Conservation (phyloP, 2,329 filamentous ascomycete species). For the Monilinia fructigena region DNA sequence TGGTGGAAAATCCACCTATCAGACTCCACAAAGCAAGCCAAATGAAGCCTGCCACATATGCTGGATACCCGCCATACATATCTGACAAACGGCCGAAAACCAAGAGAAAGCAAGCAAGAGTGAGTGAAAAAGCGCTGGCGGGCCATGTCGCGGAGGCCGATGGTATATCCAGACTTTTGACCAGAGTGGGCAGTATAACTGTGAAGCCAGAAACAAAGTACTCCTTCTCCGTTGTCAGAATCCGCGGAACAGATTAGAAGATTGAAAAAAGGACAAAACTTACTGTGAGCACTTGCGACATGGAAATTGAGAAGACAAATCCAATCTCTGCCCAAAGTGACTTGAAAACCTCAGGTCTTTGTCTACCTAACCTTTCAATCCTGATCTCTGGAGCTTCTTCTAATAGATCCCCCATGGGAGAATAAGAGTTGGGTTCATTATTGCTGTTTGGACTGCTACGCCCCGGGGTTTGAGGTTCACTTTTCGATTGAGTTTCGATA, state of each 20-base stretch:
- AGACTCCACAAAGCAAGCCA: slow-evolving; percentile 71
- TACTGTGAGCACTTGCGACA: slow-evolving; percentile 57
- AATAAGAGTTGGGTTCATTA: neutral
- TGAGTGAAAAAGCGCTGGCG: slow-evolving; percentile 58
- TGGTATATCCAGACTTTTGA: slow-evolving; percentile 62
- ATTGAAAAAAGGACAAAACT: slow-evolving; percentile 25
- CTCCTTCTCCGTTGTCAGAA: slow-evolving; percentile 44
- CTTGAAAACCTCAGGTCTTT: slow-evolving; percentile 54
- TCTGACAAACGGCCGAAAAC: slow-evolving; percentile 62
- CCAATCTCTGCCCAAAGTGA: slow-evolving; percentile 54
- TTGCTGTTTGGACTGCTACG: slow-evolving; percentile 4
- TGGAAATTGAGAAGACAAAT: slow-evolving; percentile 59
- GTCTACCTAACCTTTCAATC: slow-evolving; percentile 56
- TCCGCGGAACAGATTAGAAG: neutral
- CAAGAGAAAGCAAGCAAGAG: slow-evolving; percentile 57
- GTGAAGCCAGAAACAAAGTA: slow-evolving; percentile 73
- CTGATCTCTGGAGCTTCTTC: slow-evolving; percentile 39
- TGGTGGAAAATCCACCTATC: slow-evolving; percentile 66
- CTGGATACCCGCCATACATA: slow-evolving; percentile 59
- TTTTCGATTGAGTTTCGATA: neutral
- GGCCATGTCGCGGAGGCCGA: slow-evolving; percentile 61
- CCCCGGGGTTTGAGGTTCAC: slow-evolving; percentile 8
- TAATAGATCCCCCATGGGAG: neutral
- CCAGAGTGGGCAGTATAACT: slow-evolving; percentile 67
- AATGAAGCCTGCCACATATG: slow-evolving; percentile 58